Conservation (phyloP, 1,284 basidiomycete genomes). For the Cerioporus squamosus region DNA sequence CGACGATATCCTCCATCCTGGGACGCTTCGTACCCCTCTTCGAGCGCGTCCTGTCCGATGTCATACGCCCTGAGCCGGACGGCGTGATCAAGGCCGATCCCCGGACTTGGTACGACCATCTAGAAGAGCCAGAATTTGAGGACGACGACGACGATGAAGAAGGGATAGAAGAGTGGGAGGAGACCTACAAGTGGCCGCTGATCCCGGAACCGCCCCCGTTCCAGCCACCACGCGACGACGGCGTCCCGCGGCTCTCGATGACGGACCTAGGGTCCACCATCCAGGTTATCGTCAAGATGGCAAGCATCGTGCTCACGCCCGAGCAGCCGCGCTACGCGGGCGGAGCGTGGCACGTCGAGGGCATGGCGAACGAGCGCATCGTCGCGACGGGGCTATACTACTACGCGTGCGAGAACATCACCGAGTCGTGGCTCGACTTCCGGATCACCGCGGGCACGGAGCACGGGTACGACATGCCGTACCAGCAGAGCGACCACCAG, state of each 20-base stretch:
- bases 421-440: conserved; percentile 18
- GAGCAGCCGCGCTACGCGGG: conserved; percentile 40
- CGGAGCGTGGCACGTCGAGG: conserved; percentile 42
- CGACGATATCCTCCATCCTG: conserved; percentile 1
- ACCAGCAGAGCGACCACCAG: conserved; percentile 4
- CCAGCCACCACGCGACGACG: neutral
- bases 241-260: neutral
- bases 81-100: neutral
- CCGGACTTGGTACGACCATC: neutral
- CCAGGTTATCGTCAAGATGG: conserved; percentile 57
- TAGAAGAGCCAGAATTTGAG: neutral
- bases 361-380: conserved; percentile 50
- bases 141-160: neutral
- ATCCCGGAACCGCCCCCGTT: conserved; percentile 8
- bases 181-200: neutral
- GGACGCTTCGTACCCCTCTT: neutral
- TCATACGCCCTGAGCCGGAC: neutral
- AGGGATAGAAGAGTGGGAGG: neutral
- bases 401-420: conserved; percentile 19
- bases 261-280: conserved; percentile 17
- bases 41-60: conserved; percentile 6
- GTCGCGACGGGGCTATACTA: conserved; percentile 32
- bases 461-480: neutral
- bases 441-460: neutral
- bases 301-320: conserved; percentile 51